These are phyloP conservation scores for Fagopyrum esculentum DNA, from an alignment of 148 eudicot genomes.

Conservation along the genomic window DNA sequence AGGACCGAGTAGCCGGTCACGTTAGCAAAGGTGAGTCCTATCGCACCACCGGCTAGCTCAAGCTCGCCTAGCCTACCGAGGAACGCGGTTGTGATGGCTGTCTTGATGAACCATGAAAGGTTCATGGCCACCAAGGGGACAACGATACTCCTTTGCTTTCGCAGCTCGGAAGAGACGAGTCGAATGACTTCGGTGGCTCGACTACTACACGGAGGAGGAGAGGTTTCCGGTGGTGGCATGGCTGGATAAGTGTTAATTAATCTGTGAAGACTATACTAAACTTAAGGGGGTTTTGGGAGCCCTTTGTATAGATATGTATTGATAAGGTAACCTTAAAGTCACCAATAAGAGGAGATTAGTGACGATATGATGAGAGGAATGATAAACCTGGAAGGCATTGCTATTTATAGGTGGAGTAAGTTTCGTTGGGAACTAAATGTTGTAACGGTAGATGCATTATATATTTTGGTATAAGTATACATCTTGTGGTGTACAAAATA, in stretches of 20 bases:
- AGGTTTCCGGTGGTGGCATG: slow-evolving; percentile 7
- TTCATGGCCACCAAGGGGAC: slow-evolving; percentile 61
- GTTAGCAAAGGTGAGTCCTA: slow-evolving; percentile 73
- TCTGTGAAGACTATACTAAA: neutral
- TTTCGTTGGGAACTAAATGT: neutral
- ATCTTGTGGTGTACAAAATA: too few species aligned
- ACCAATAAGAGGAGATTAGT: neutral
- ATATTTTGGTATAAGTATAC: too few species aligned
- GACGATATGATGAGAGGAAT: neutral
- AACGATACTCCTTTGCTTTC: slow-evolving; percentile 42
- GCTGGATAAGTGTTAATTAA: neutral
- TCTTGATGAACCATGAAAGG: slow-evolving; percentile 60
- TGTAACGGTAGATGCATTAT: slow-evolving; percentile 1
- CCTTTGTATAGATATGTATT: neutral
- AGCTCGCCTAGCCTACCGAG: slow-evolving; percentile 75
- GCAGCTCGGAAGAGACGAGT: slow-evolving; percentile 34
- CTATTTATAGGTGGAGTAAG: neutral
- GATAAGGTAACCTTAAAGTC: neutral
- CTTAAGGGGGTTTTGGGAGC: neutral
- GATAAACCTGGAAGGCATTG: neutral
- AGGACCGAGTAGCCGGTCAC: slow-evolving; percentile 78
- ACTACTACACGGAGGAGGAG: slow-evolving; percentile 5
- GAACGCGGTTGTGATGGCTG: slow-evolving; percentile 64
- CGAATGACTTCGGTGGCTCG: slow-evolving; percentile 17
- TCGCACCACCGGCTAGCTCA: slow-evolving; percentile 63